Conservation (phyloP, 345 rosid genomes). For the Isatis tinctoria region DNA sequence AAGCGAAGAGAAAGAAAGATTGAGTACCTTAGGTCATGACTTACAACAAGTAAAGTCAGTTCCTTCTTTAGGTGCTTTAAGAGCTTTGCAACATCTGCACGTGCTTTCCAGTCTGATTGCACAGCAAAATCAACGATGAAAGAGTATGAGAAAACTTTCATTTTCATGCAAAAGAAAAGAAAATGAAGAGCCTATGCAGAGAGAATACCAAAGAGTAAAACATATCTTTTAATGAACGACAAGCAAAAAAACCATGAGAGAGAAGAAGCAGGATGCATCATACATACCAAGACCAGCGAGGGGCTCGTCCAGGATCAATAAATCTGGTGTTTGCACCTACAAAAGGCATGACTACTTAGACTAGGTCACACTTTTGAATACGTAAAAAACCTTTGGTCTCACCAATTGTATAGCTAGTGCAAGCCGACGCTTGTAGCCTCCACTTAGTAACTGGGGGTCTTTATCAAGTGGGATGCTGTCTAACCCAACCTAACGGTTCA, state of each 20-base stretch:
- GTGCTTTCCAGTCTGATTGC: slow-evolving; percentile 84
- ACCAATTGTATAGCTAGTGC: slow-evolving; percentile 92
- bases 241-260: not conserved
- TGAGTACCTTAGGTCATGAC: slow-evolving; percentile 84
- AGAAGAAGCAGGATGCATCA: slow-evolving; percentile 22
- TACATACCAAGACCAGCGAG: slow-evolving; percentile 98
- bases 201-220: not conserved
- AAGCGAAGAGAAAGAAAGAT: slow-evolving; percentile 1
- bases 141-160: not conserved
- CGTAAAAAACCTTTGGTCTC: slow-evolving; percentile 24
- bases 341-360: slow-evolving; percentile 13
- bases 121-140: slow-evolving; percentile 8
- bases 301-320: slow-evolving; percentile 87
- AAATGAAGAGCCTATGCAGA: not conserved
- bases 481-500: slow-evolving; percentile 71
- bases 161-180: slow-evolving; percentile 2
- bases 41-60: slow-evolving; percentile 77
- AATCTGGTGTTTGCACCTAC: slow-evolving; percentile 82
- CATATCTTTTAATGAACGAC: not conserved
- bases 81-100: slow-evolving; percentile 87
- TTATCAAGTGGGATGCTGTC: slow-evolving; percentile 69
- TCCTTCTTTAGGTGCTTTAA: slow-evolving; percentile 81
- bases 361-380: not conserved
- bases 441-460: slow-evolving; percentile 87
- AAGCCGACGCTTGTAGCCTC: slow-evolving; percentile 91